Percentiles rank a stretch among this genome's conserved stretches.
These are phyloP conservation scores for Candida wancherniae DNA, from an alignment of 805 yeast genomes.

Conservation along the genomic window DNA sequence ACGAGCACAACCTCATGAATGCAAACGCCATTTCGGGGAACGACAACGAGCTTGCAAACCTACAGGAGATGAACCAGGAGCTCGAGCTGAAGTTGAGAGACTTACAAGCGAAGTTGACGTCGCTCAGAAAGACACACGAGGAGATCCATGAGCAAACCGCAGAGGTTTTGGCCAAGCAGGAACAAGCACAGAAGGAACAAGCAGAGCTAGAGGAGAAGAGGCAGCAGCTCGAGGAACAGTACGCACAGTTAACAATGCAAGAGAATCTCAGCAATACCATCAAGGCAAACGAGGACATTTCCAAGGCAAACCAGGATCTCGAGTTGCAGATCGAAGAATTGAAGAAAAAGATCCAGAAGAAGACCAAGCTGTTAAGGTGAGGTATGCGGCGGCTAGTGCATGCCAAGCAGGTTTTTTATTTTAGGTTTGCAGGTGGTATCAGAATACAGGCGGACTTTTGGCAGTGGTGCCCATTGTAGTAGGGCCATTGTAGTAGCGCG, in stretches of 20 bases:
- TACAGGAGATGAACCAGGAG: conserved; percentile 35
- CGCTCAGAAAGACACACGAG: conserved; percentile 29
- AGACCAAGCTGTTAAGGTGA: conserved; percentile 10
- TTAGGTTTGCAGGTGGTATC: no score
- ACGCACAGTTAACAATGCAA: conserved; percentile 33
- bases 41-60: conserved; percentile 33
- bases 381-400: no score
- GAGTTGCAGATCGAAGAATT: conserved; percentile 29
- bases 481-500: no score
- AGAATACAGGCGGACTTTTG: no score
- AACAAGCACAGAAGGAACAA: conserved; percentile 19
- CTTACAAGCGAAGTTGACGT: conserved; percentile 24
- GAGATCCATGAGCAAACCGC: conserved; percentile 34
- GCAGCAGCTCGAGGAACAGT: conserved; percentile 19
- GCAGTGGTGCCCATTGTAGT: no score
- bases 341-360: conserved; percentile 22
- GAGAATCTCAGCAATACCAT: conserved; percentile 35
- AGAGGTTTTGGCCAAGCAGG: conserved; percentile 20
- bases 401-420: no score
- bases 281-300: conserved; percentile 38
- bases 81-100: conserved; percentile 24
- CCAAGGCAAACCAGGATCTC: conserved; percentile 28
- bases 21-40: conserved; percentile 36
- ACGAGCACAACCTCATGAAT: conserved; percentile 24
- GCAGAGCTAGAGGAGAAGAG: conserved; percentile 13